Evolutionary conservation across 345 rosid genomes (phyloP).

Genomic region (Gossypium mustelinum): DNA sequence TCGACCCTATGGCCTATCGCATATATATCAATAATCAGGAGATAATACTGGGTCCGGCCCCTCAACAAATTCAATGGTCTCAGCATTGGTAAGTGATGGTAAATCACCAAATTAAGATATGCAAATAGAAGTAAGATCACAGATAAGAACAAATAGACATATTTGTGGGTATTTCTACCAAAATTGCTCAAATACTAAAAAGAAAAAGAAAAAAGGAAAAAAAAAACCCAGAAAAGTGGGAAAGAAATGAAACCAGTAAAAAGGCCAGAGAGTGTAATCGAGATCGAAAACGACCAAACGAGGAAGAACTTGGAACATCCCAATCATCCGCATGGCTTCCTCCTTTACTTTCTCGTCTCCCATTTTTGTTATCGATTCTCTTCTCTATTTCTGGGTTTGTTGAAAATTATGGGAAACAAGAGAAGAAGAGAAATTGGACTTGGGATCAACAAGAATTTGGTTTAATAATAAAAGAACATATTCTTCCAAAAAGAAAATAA

Average conservation of each 20-base stretch:
- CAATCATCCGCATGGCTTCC: slow-evolving; percentile 51
- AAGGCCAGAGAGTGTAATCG: slow-evolving; percentile 88
- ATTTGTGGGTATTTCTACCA: not conserved
- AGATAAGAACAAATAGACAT: not conserved
- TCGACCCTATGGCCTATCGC: no score
- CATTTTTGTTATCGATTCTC: slow-evolving; percentile 23
- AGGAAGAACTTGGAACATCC: slow-evolving; percentile 59
- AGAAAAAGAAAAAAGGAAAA: no score
- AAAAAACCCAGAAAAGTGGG: not conserved
- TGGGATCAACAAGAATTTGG: not conserved
- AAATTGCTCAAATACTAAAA: not conserved
- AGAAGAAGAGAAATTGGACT: not conserved
- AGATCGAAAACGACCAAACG: slow-evolving; percentile 72
- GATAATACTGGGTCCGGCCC: no score
- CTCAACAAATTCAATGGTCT: no score
- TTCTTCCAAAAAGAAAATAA: no score
- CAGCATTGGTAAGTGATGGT: no score
- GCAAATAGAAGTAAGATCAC: no score
- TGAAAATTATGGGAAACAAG: not conserved
- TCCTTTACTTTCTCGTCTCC: slow-evolving; percentile 55
- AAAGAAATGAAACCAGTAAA: slow-evolving; percentile 50
- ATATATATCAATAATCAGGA: no score
- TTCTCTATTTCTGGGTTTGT: not conserved
- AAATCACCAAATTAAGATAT: no score
- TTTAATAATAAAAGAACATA: not conserved